Percentiles rank a stretch among this genome's conserved stretches.
These are phyloP conservation scores for Rugosomyces carneus DNA, from an alignment of 1,284 basidiomycete genomes.

Conservation along the genomic window DNA sequence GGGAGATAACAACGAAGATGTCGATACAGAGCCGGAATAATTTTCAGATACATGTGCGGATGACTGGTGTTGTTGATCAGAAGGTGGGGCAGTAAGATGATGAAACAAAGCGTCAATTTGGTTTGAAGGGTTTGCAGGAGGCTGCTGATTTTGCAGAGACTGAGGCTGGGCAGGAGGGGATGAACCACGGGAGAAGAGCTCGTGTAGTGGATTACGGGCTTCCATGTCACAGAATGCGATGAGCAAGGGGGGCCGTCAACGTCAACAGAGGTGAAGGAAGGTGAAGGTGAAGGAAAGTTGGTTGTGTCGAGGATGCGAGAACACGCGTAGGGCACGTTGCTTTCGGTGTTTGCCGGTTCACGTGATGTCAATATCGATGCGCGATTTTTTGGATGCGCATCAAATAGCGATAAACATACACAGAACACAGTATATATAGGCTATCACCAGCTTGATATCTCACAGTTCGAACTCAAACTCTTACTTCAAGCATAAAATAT, in stretches of 20 bases:
- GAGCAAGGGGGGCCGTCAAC: constrained; percentile 1
- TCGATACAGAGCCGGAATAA: constrained; percentile 41
- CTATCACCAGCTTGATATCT: background rate
- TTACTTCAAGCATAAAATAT: constrained; percentile 17
- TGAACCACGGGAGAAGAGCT: constrained; percentile 55
- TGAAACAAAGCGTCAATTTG: constrained; percentile 58
- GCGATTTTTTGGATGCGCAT: background rate
- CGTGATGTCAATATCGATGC: background rate
- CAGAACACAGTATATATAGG: background rate
- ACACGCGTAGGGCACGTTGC: constrained; percentile 34
- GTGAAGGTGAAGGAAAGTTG: constrained; percentile 13
- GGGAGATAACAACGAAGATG: constrained; percentile 46
- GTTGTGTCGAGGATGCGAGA: constrained; percentile 14
- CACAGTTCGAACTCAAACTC: background rate
- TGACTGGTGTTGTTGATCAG: constrained; percentile 29
- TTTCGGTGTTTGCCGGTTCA: constrained; percentile 26
- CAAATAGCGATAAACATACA: constrained; percentile 16
- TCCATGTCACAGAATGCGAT: constrained; percentile 13
- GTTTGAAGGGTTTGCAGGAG: constrained; percentile 33
- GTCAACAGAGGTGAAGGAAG: constrained; percentile 8
- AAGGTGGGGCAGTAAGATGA: constrained; percentile 33
- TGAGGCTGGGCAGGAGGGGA: constrained; percentile 45
- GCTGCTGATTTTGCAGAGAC: constrained; percentile 21
- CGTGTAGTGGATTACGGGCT: constrained; percentile 33
- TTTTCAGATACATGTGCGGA: constrained; percentile 23